Conservation (phyloP, 2,329 filamentous ascomycete genomes). For the Exophiala dermatitidis region DNA sequence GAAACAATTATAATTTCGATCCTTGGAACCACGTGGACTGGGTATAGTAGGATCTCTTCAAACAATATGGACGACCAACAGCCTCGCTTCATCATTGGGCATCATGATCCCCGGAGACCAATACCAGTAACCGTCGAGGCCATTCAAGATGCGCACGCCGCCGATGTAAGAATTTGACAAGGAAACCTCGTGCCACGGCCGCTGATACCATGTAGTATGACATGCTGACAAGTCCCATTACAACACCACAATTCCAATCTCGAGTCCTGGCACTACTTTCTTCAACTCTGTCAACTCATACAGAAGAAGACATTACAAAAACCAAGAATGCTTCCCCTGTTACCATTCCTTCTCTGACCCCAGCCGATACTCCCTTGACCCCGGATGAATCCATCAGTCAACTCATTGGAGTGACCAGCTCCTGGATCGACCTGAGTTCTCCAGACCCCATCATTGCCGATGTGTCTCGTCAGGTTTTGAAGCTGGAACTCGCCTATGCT, state of each 20-base stretch:
- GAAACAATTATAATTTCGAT: too few relatives aligned
- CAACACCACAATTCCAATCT: conserved; percentile 53
- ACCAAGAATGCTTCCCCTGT: conserved; percentile 37
- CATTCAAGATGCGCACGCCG: conserved; percentile 50
- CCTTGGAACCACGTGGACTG: background rate
- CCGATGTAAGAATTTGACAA: conserved; percentile 39
- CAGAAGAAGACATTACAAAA: conserved; percentile 35
- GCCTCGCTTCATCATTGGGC: conserved; percentile 52
- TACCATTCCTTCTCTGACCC: conserved; percentile 36
- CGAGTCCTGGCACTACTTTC: conserved; percentile 50
- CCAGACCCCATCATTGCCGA: conserved; percentile 73
- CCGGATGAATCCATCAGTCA: conserved; percentile 75
- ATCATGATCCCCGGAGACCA: conserved; percentile 52
- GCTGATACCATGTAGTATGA: conserved; percentile 49
- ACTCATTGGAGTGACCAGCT: conserved; percentile 70
- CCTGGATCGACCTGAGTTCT: conserved; percentile 88
- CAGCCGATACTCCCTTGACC: conserved; percentile 55
- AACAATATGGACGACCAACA: conserved; percentile 29
- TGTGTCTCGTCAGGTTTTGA: conserved; percentile 81
- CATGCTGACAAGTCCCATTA: conserved; percentile 57
- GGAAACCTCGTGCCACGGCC: conserved; percentile 1
- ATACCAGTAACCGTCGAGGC: conserved; percentile 44
- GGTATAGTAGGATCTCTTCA: background rate
- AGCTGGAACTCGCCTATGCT: conserved; percentile 87
- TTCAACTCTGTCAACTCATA: conserved; percentile 43